Base-by-base conservation (phyloP, 1,284 basidiomycete species). In the Meripilus lineatus region DNA sequence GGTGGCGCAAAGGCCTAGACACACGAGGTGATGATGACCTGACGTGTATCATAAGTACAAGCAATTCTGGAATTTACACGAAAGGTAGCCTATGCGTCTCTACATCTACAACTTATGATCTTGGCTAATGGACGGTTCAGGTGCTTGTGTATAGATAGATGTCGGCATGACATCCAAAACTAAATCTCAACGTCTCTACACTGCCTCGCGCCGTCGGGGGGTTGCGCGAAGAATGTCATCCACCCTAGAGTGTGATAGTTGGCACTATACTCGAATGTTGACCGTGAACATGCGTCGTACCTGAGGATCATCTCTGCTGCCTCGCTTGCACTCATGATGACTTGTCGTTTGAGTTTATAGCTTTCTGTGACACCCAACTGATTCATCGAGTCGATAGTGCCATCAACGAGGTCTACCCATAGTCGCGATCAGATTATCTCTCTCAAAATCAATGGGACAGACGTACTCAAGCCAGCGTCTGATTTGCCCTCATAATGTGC, bases 261-360 rank as follows among this genome's bases (percentile, higher is more conserved):
- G 44, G 48, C 42, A 55, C 49, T 44, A 23, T 47, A 41, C 34
- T 15, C 17, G 32, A 20, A 23, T 6, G 26, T 13, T 41, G 7
- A 13, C 22, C 30, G n/a, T 40, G 38, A 38, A 5, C 24, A 13
- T 32, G 14, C 52, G 34, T 75, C 89, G 28, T 67, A 93, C 81
- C 95, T 79, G 54, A 99, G 77, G 54, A 98, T 97, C 93, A 99
- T 98, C 72, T 99, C 96, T 2, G 93, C 89, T 7, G 95, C 96
- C 65, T 99, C 96, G 50, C 84, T 93, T 1, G 96, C 94, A 56
- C 89, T 93, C 42, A 91, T 69, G 3, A 99, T 86, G 0, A 99
- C 94, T 67, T 97, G 94, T 35, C 86, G 74, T 72, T 99, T 99
- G 51, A 99, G 74, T 74, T 99, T 99, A 71, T 93, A 99, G 57